Base-by-base conservation (phyloP, 192 early-diverging fungal species). In the Funneliformis mosseae region DNA sequence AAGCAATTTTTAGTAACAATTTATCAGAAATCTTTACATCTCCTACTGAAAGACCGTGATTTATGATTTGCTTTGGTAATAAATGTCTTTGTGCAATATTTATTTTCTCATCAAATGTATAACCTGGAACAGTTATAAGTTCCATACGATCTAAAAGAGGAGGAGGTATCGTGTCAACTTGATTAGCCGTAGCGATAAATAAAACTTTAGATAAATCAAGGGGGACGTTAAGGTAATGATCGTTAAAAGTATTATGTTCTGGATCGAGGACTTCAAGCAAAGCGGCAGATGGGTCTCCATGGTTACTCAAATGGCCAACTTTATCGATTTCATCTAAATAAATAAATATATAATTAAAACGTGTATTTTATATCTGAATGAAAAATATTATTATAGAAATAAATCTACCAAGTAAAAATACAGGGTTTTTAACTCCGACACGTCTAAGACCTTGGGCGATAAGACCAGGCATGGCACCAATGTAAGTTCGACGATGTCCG, bases 121-220 rank as follows among this genome's bases (percentile, higher is more conserved):
- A 96, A 14, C 95, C 93, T 45, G 92, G 88, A 4, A 96, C 81
- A 7, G 86, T 85, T 61, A 95, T 94, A 3, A 94, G 76, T 81
- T 95, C 93, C 95, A 97, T 97, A 43, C 95, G 90, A 84, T 97
- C 95, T 21, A 94, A 69, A 8, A 97, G 80, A 4, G 95, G 93
- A 23, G 87, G 88, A 0, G 95, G 91, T 73, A 97, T 96, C 0
- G 92, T 93, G 39, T 93, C 92, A 4, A 90, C 70, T 21, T 90
- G 88, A 77, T 97, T 97, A 62, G 94, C 93, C 5, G 95, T 97
- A 18, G 93, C 93, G 75, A 97, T 93, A 76, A 97, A 97, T 6
- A 97, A 83, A 4, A 97, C 89, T 41, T 87, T 86, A 41, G 89
- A 90, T 8, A 91, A 81, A 62, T 91, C 89, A 71, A 89, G 85